A percentile compares a stretch with the other conserved stretches of the same genome.
These are phyloP conservation scores for Diaporthe destruens DNA, from an alignment of 2,329 filamentous ascomycete genomes.

Conservation along the genomic window DNA sequence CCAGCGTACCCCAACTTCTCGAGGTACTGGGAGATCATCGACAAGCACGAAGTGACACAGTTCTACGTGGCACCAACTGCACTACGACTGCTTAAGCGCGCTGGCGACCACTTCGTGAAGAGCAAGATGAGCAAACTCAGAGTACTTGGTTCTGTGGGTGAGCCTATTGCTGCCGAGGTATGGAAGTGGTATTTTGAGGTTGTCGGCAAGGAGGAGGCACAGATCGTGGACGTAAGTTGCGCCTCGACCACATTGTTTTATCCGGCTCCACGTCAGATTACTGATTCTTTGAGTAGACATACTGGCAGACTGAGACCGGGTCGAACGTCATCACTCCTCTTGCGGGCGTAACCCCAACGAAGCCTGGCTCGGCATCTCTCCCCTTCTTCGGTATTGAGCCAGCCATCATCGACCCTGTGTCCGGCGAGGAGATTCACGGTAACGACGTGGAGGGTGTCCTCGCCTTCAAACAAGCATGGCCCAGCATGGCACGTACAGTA, in stretches of 20 bases:
- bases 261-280: neutral
- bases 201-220: slow-evolving; percentile 92
- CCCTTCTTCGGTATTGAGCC: slow-evolving; percentile 99
- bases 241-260: neutral
- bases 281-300: slow-evolving; percentile 73
- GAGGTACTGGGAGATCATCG: slow-evolving; percentile 98
- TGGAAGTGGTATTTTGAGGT: slow-evolving; percentile 99
- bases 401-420: slow-evolving; percentile 96
- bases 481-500: slow-evolving; percentile 97
- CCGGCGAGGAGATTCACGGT: slow-evolving; percentile 90
- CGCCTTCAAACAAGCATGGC: slow-evolving; percentile 98
- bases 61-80: slow-evolving; percentile 99
- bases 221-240: slow-evolving; percentile 88
- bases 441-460: slow-evolving; percentile 98
- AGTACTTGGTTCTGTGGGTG: slow-evolving; percentile 93
- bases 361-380: slow-evolving; percentile 94
- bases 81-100: slow-evolving; percentile 91
- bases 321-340: slow-evolving; percentile 96
- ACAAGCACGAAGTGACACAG: slow-evolving; percentile 93
- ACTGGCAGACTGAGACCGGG: slow-evolving; percentile 99
- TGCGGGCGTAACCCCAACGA: slow-evolving; percentile 93
- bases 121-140: slow-evolving; percentile 89
- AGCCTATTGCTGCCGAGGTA: slow-evolving; percentile 96
- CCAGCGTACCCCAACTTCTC: slow-evolving; percentile 98
- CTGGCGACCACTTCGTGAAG: slow-evolving; percentile 92